Percentiles rank a stretch among this genome's conserved stretches.
These are phyloP conservation scores for Alternaria viburni DNA, from an alignment of 2,329 filamentous ascomycete species.

Conservation along the genomic window DNA sequence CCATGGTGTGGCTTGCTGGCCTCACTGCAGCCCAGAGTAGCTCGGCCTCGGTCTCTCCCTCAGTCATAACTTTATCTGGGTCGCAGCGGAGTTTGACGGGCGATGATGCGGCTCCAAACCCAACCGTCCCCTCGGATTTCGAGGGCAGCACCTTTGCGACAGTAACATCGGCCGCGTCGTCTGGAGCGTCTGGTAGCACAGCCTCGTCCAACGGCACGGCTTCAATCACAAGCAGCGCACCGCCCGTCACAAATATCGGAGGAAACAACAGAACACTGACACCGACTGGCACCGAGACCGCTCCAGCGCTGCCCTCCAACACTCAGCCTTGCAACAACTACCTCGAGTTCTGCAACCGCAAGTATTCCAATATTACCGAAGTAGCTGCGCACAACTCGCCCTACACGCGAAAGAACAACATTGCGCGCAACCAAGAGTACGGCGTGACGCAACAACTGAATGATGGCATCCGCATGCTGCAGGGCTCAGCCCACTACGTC, in stretches of 20 bases:
- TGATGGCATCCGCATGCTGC: constrained; percentile 55
- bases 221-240: constrained; percentile 12
- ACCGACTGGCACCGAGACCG: constrained; percentile 29
- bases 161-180: constrained; percentile 12
- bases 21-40: constrained; percentile 31
- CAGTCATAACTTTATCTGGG: constrained; percentile 33
- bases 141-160: constrained; percentile 36
- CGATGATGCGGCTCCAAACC: constrained; percentile 29
- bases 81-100: constrained; percentile 22
- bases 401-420: constrained; percentile 44
- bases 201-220: constrained; percentile 28
- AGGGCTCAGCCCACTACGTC: constrained; percentile 65
- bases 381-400: constrained; percentile 51
- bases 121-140: constrained; percentile 39
- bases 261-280: constrained; percentile 37
- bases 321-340: constrained; percentile 53
- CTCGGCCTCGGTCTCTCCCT: constrained; percentile 27
- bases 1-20: constrained; percentile 32
- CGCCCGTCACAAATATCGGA: constrained; percentile 36
- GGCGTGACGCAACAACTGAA: constrained; percentile 48
- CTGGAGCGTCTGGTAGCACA: constrained; percentile 20
- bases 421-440: constrained; percentile 46
- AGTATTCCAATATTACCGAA: constrained; percentile 52
- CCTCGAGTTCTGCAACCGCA: constrained; percentile 47
- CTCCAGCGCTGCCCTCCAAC: constrained; percentile 42